phyloP scores from a whole-genome alignment of 371 early-diverging fungal species.

The Mucor saturninus region DNA sequence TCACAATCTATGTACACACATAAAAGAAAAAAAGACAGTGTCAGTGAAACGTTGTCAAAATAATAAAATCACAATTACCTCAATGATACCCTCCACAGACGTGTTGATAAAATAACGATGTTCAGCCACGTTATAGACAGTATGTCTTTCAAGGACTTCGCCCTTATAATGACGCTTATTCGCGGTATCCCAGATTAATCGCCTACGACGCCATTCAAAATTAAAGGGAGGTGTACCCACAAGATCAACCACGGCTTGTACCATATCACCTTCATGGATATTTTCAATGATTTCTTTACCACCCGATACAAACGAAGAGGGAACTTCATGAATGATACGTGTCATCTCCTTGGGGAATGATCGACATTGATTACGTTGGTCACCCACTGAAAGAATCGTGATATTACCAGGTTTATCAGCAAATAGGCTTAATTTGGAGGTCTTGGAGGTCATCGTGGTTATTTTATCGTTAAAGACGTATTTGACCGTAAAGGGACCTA shows the following conservation, averaged over 20 bases:
- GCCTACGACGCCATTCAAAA: slow-evolving; percentile 58
- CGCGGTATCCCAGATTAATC: slow-evolving; percentile 44
- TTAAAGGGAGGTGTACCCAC: slow-evolving; percentile 59
- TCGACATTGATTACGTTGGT: slow-evolving; percentile 56
- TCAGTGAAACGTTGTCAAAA: too few species aligned
- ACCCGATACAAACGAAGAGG: slow-evolving; percentile 53
- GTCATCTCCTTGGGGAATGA: slow-evolving; percentile 47
- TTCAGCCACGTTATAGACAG: slow-evolving; percentile 44
- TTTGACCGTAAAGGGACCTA: slow-evolving; percentile 46
- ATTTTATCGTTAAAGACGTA: slow-evolving; percentile 48
- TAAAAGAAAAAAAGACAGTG: background rate
- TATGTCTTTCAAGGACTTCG: slow-evolving; percentile 49
- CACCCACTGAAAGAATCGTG: slow-evolving; percentile 57
- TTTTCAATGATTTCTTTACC: slow-evolving; percentile 55
- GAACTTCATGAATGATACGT: slow-evolving; percentile 49
- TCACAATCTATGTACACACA: slow-evolving; percentile 34
- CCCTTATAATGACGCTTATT: slow-evolving; percentile 52
- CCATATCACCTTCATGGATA: slow-evolving; percentile 60
- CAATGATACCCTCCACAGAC: slow-evolving; percentile 55
- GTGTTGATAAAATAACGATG: slow-evolving; percentile 51
- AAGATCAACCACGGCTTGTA: slow-evolving; percentile 52
- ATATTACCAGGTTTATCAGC: slow-evolving; percentile 62
- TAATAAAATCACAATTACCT: slow-evolving; percentile 29
- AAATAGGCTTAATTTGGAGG: slow-evolving; percentile 41
- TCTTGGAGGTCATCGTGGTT: slow-evolving; percentile 37